Evolutionary conservation across 2,329 filamentous ascomycete species (phyloP), one percentile per base, ranked within the genome.

Genomic region (Geosmithia putterillii): DNA sequence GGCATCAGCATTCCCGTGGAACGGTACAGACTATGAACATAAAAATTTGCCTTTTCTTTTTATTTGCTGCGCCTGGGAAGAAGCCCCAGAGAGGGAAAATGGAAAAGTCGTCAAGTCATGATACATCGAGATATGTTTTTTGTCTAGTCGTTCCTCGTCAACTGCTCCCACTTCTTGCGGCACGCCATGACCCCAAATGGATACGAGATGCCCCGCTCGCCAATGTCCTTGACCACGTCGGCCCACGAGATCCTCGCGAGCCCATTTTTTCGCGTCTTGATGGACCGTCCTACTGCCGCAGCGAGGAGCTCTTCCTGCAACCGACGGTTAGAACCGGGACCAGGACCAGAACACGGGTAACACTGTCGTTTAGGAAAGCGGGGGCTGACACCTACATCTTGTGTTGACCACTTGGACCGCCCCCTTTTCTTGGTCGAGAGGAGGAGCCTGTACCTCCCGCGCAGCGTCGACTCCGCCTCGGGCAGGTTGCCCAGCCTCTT

Each of bases 401-500:
- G 20, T 8, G 66, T 62, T 1, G 58, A 66, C 82, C 83, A 88
- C 45, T 70, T 60, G 0, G 83, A 83, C 57, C 75, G 79, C 7
- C 84, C 67, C 45, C 76, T 68, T 28, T 71, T 66, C 51, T 76
- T 76, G 12, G 62, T 60, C 62, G 85, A 86, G 10, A 22, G n/a
- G 20, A 86, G 57, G 2, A 71, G 76, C 4, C 83, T 68, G 50
- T 74, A 78, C 0, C 82, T 71, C 0, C 84, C 84, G 14, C 84
- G 71, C 34, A 89, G 66, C 1, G 84, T 88, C 10, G 81, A 83
- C 59, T 86, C 82, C 2, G 81, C 78, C 51, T 84, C 79, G 1
- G 56, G 59, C 48, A 81, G 81, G 1, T 66, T 61, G 14, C 79
- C 74, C 17, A 61, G 53, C 7, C 55, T 51, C 34, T 71, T 71